phyloP scores from a whole-genome alignment of 2,329 filamentous ascomycete species.

The Neonectria neomacrospora region DNA sequence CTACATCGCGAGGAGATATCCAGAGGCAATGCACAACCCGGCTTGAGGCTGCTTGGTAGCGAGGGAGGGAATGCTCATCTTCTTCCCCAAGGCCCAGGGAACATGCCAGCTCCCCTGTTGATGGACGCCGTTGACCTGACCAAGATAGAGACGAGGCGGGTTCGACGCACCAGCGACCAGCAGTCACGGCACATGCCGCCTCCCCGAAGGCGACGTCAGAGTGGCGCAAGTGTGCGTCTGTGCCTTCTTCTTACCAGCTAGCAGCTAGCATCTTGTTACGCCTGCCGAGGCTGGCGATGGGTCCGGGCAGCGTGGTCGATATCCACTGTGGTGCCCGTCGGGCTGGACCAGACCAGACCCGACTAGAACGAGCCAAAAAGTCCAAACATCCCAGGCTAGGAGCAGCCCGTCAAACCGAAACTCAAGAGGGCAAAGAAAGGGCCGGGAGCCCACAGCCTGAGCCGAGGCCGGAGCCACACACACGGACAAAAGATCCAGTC shows the following conservation, averaged over 20 bases:
- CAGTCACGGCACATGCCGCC: constrained; percentile 6
- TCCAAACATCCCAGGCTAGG: not conserved
- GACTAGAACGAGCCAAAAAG: not conserved
- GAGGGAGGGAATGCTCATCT: not conserved
- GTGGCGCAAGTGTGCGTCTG: constrained; percentile 4
- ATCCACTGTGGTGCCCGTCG: not conserved
- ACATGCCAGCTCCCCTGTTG: not conserved
- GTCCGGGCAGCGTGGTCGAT: not conserved
- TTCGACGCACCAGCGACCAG: constrained; percentile 10
- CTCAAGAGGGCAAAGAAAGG: not conserved
- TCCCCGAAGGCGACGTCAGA: constrained; percentile 10
- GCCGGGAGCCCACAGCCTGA: not conserved
- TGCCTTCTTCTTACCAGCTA: constrained; percentile 9
- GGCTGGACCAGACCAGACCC: not conserved
- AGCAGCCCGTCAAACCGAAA: not conserved
- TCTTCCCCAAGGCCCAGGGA: not conserved
- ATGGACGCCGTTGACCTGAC: not conserved
- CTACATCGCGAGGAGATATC: constrained; percentile 25
- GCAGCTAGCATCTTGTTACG: not conserved
- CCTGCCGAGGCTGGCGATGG: not conserved
- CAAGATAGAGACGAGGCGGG: not conserved
- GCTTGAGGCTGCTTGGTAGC: not conserved
- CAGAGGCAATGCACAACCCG: not conserved
- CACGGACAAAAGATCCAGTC: not conserved
- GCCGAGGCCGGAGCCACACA: not conserved